Evolutionary conservation across 2,329 filamentous ascomycete species (phyloP), one percentile per base, ranked within the genome.

Genomic region (Madurella fahalii): DNA sequence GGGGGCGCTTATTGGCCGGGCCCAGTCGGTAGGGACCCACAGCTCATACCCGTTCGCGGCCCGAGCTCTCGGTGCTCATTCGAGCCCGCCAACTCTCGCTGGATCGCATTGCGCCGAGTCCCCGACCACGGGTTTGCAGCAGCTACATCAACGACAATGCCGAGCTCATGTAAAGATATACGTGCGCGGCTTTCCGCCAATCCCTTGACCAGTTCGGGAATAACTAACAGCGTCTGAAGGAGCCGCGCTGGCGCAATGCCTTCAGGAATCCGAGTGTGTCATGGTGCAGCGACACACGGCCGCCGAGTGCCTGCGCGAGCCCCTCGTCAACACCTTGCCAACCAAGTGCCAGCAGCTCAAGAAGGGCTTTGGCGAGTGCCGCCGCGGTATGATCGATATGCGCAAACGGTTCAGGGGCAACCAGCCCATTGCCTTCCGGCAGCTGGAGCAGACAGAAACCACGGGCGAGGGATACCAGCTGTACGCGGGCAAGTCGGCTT

Each of bases 371-470:
- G 89, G 90, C 70, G 90, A 96, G 69, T 99, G 94, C 81, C 95
- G 95, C 68, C 88, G 93, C 61, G 94, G 94, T 61, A 84, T 95
- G 84, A 88, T 97, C 64, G 94, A 99, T 71, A 99, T 99, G 94
- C 89, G 94, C 71, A 97, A 97, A 77, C 87, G 94, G 34, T 97
- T 99, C 74, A 84, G 94, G 53, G 94, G 94, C 55, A 97, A 97
- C 76, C 84, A 90, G 70, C 91, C 94, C 51, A 85, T 95, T 61
- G 79, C 83, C 20, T 82, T 87, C 61, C 78, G 76, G 66, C 73
- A 77, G 56, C 74, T 84, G 64, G 79, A 84, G 67, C 78, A 86
- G 61, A 71, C 82, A 53, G 85, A 89, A 62, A 75, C 75, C 25
- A 74, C 75, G 11, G 77, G 76, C 58, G 73, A 76, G 52, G 80